phyloP scores from a whole-genome alignment of 768 basidiomycete species.

The Amanita exitialis region DNA sequence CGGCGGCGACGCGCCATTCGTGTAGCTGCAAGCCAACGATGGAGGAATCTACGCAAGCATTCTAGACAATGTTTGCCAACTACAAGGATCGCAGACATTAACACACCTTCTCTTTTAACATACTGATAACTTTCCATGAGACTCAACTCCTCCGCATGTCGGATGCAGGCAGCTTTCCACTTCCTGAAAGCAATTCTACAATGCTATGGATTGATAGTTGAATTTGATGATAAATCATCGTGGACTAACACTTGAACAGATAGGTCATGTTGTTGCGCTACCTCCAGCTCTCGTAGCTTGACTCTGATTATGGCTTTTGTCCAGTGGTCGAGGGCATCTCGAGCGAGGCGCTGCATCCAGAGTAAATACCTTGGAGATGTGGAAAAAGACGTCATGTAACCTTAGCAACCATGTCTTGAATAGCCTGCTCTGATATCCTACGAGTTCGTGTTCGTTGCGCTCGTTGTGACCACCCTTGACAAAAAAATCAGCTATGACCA shows the following conservation, averaged over 20 bases:
- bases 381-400: constrained; percentile 9
- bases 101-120: constrained; percentile 68
- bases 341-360: constrained; percentile 37
- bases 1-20: constrained; percentile 43
- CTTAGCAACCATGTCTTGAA: constrained; percentile 10
- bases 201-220: background rate
- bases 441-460: background rate
- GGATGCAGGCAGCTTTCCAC: constrained; percentile 54
- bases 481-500: background rate
- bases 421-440: constrained; percentile 3
- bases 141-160: constrained; percentile 61
- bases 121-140: constrained; percentile 81
- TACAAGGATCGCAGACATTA: background rate
- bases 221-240: background rate
- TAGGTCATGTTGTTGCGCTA: constrained; percentile 32
- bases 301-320: constrained; percentile 64
- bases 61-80: constrained; percentile 30
- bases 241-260: constrained; percentile 21
- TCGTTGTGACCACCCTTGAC: constrained; percentile 8
- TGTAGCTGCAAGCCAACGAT: constrained; percentile 56
- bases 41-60: constrained; percentile 53
- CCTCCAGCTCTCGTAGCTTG: constrained; percentile 65
- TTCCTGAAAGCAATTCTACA: constrained; percentile 49
- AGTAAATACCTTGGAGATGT: constrained; percentile 5
- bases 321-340: constrained; percentile 46